These are phyloP conservation scores for Aspergillus cejpii DNA, from an alignment of 2,329 filamentous ascomycete species.

Conservation along the genomic window DNA sequence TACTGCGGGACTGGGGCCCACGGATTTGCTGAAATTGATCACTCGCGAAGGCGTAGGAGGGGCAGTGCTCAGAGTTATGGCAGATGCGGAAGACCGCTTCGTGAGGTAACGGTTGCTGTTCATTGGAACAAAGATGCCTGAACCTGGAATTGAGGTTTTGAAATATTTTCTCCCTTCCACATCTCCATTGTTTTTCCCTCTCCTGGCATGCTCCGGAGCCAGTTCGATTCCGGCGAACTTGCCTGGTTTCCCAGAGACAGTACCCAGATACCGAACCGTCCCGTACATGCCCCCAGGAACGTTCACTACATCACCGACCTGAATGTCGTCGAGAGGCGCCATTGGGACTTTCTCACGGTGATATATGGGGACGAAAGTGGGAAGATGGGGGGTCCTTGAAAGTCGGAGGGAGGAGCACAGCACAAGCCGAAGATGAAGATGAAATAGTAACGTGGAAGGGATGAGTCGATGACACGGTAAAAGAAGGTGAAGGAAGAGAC, in stretches of 20 bases:
- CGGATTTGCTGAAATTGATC: slow-evolving; percentile 80
- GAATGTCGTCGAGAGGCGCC: slow-evolving; percentile 48
- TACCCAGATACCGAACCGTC: slow-evolving; percentile 79
- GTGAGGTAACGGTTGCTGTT: slow-evolving; percentile 62
- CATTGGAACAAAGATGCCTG: slow-evolving; percentile 89
- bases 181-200: slow-evolving; percentile 93
- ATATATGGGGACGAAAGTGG: background rate
- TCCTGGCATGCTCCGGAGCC: slow-evolving; percentile 66
- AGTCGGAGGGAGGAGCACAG: background rate
- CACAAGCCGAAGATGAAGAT: background rate
- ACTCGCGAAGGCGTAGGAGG: slow-evolving; percentile 63
- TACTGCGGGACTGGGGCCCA: slow-evolving; percentile 65
- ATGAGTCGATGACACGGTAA: background rate
- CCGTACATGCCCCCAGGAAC: slow-evolving; percentile 92
- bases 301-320: slow-evolving; percentile 77
- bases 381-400: background rate
- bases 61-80: slow-evolving; percentile 43
- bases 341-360: slow-evolving; percentile 16
- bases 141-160: slow-evolving; percentile 64
- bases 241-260: slow-evolving; percentile 81
- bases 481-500: background rate
- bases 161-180: slow-evolving; percentile 87
- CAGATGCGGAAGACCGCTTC: slow-evolving; percentile 48
- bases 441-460: background rate
- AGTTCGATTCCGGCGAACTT: slow-evolving; percentile 90